A percentile compares a stretch with the other conserved stretches of the same genome.
These are phyloP conservation scores for Thermothelomyces thermophilus DNA, from an alignment of 2,329 filamentous ascomycete genomes.

Conservation along the genomic window DNA sequence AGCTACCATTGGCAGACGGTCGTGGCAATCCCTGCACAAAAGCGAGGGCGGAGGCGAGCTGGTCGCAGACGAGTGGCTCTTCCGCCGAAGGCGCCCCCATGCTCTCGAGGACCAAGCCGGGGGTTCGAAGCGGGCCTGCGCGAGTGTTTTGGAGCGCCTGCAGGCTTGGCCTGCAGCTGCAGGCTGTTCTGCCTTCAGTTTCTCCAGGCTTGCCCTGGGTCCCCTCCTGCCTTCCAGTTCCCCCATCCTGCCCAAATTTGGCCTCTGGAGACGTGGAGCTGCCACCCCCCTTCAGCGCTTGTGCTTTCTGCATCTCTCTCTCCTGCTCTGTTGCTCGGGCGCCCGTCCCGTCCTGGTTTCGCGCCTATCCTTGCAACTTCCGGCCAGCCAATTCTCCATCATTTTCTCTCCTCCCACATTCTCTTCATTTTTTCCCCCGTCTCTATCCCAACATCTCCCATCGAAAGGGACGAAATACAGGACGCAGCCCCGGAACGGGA, in stretches of 20 bases:
- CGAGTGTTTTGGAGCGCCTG: neutral
- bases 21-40: constrained; percentile 20
- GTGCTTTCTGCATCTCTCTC: constrained; percentile 1
- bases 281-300: constrained; percentile 13
- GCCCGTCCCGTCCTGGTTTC: constrained; percentile 9
- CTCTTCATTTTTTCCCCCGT: constrained; percentile 9
- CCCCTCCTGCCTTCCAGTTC: neutral
- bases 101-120: constrained; percentile 2
- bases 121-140: constrained; percentile 3
- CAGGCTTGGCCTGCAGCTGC: neutral
- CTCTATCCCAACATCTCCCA: constrained; percentile 1
- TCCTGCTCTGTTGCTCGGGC: neutral
- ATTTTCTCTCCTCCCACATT: no score
- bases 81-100: constrained; percentile 8
- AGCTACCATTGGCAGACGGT: constrained; percentile 14
- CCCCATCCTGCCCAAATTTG: constrained; percentile 6
- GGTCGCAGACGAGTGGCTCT: constrained; percentile 14
- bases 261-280: neutral
- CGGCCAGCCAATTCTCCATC: constrained; percentile 7
- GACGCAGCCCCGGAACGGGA: neutral
- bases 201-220: constrained; percentile 3
- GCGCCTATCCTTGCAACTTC: constrained; percentile 12
- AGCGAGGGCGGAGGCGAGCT: constrained; percentile 17
- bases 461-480: constrained; percentile 1
- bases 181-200: constrained; percentile 9